Evolutionary conservation across 176 grass and related monocot genomes (phyloP).

Genomic region (Puccinellia tenuiflora): DNA sequence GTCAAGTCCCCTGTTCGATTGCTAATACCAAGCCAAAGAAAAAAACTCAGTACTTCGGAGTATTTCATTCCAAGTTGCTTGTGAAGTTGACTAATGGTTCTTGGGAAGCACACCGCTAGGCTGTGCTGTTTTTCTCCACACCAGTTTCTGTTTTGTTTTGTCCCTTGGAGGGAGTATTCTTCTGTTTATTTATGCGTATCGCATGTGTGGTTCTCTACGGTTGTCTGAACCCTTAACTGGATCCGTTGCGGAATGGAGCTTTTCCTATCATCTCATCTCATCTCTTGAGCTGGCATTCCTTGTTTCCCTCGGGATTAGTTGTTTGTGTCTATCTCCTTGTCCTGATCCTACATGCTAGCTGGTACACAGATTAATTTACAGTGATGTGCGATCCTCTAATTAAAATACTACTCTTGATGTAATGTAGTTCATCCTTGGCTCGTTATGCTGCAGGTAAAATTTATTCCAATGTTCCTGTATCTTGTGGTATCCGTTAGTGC

Average conservation of each 20-base stretch:
- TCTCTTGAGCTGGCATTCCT: conserved; percentile 31
- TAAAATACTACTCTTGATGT: not conserved
- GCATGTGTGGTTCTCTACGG: conserved; percentile 1
- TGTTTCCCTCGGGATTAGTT: conserved; percentile 48
- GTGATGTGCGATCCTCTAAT: not conserved
- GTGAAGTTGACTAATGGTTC: conserved; percentile 20
- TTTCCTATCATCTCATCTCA: not conserved
- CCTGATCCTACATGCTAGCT: conserved; percentile 19
- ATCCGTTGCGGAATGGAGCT: not conserved
- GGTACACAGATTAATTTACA: conserved; percentile 13
- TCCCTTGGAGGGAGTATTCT: not conserved
- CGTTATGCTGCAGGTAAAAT: not conserved
- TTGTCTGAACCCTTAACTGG: conserved; percentile 25
- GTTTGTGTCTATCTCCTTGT: conserved; percentile 31
- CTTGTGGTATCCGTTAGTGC: conserved; percentile 15
- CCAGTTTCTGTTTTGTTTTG: not conserved
- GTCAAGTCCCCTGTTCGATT: not conserved
- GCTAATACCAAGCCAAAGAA: not conserved
- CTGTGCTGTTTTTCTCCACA: not conserved
- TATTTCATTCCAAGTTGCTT: not conserved
- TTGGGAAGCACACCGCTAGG: conserved; percentile 6
- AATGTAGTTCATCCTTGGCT: conserved; percentile 23
- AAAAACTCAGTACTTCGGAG: not conserved
- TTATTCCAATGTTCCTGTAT: not conserved
- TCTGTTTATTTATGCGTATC: not conserved